A percentile compares a stretch with the other conserved stretches of the same genome.
phyloP scores from a whole-genome alignment of 306 rosid species.

The Begonia peltatifolia region DNA sequence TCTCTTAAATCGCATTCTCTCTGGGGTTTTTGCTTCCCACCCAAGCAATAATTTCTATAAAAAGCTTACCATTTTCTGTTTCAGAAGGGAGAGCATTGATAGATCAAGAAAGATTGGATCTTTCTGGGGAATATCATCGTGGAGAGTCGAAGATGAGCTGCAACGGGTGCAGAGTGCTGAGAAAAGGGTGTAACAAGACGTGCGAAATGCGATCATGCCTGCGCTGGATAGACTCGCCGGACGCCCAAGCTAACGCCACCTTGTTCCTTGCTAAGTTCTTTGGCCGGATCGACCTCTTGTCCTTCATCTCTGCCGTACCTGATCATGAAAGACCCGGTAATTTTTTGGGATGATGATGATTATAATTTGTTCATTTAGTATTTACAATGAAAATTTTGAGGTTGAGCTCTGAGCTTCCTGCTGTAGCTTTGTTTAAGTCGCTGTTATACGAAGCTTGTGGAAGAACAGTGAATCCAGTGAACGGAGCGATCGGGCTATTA shows the following conservation, averaged over 20 bases:
- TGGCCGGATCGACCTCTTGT: slow-evolving; percentile 56
- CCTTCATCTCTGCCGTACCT: slow-evolving; percentile 56
- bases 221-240: slow-evolving; percentile 47
- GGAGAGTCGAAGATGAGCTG: slow-evolving; percentile 42
- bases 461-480: slow-evolving; percentile 59
- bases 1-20: no score
- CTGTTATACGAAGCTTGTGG: slow-evolving; percentile 67
- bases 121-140: background rate
- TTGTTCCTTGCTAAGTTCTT: slow-evolving; percentile 65
- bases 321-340: slow-evolving; percentile 18
- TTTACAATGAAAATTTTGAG: no score
- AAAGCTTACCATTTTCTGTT: no score
- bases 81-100: no score
- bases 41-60: no score
- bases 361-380: no score
- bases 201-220: slow-evolving; percentile 44
- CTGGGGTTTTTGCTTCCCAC: no score
- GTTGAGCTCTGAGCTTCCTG: no score
- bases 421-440: slow-evolving; percentile 57
- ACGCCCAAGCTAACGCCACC: slow-evolving; percentile 53
- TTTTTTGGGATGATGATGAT: no score
- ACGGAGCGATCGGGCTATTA: slow-evolving; percentile 52
- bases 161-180: slow-evolving; percentile 62
- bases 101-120: no score
- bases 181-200: slow-evolving; percentile 49